These are phyloP conservation scores for Balansia obtecta DNA, from an alignment of 2,329 filamentous ascomycete genomes.

Conservation along the genomic window DNA sequence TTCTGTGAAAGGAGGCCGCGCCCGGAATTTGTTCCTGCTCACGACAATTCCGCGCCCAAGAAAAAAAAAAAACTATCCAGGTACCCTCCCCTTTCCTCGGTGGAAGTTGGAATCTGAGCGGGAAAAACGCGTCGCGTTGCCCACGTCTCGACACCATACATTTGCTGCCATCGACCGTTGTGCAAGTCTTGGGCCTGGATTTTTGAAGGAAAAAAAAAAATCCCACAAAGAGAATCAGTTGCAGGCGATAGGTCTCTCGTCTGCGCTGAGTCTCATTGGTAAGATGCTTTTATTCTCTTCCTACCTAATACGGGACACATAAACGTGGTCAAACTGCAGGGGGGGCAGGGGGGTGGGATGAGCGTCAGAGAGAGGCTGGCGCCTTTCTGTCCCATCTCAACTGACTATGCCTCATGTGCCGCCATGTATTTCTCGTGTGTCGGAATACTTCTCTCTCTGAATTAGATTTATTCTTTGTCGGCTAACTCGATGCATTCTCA, in stretches of 20 bases:
- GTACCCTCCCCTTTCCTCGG: conserved; percentile 9
- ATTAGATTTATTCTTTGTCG: conserved; percentile 6
- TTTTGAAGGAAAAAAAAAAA: conserved; percentile 13
- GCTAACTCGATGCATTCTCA: conserved; percentile 13
- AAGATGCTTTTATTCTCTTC: conserved; percentile 16
- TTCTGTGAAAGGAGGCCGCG: conserved; percentile 7
- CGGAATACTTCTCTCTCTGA: not conserved
- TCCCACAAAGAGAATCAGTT: conserved; percentile 37
- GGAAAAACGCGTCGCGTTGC: conserved; percentile 23
- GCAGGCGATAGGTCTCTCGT: conserved; percentile 46
- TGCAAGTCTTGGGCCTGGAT: conserved; percentile 13
- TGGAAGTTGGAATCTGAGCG: conserved; percentile 10
- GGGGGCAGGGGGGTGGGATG: too few relatives aligned
- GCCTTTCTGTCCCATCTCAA: not conserved
- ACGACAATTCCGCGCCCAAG: not conserved
- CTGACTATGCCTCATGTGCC: not conserved
- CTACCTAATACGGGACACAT: not conserved
- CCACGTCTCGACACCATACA: conserved; percentile 8
- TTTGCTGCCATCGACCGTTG: conserved; percentile 6
- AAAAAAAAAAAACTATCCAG: not conserved
- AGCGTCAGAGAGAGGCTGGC: not conserved
- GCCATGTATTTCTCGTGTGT: not conserved
- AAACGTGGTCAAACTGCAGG: not conserved
- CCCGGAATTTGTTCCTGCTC: conserved; percentile 1
- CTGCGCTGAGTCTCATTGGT: conserved; percentile 50